A percentile compares a stretch with the other conserved stretches of the same genome.
phyloP scores from a whole-genome alignment of 371 early-diverging fungal species.

The Saksenaea oblongispora region DNA sequence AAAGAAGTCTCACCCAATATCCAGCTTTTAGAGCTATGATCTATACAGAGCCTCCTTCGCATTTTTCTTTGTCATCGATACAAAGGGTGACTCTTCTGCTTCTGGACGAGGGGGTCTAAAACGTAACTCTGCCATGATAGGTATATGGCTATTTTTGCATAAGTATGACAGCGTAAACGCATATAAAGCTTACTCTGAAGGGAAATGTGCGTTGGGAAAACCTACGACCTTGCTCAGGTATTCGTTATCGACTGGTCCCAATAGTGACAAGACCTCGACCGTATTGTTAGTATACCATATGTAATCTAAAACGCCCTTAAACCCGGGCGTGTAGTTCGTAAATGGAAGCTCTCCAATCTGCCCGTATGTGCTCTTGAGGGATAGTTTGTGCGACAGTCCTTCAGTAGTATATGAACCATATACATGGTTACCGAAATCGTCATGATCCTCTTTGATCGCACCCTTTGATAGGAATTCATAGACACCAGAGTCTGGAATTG shows the following conservation, averaged over 20 bases:
- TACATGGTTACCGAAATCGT: conserved; percentile 77
- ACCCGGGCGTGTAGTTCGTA: conserved; percentile 96
- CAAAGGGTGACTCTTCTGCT: background rate
- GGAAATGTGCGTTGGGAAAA: conserved; percentile 22
- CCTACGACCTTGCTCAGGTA: conserved; percentile 84
- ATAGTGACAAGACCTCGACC: conserved; percentile 78
- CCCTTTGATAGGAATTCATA: conserved; percentile 85
- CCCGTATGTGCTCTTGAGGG: conserved; percentile 84
- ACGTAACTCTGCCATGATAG: background rate
- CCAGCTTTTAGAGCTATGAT: background rate
- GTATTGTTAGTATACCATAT: conserved; percentile 91
- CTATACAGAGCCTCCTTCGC: background rate
- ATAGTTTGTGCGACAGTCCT: conserved; percentile 80
- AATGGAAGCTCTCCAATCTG: conserved; percentile 79
- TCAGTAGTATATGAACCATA: conserved; percentile 89
- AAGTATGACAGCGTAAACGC: background rate
- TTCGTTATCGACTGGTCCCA: conserved; percentile 85
- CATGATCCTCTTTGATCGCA: conserved; percentile 73
- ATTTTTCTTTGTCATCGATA: background rate
- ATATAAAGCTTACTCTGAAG: background rate
- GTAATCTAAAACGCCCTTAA: conserved; percentile 96
- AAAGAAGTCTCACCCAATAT: background rate
- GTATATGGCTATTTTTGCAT: background rate
- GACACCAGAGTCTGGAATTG: conserved; percentile 89
- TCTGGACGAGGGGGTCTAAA: background rate